phyloP scores from a whole-genome alignment of 1,284 basidiomycete species.

The Ceratobasidium sp. region DNA sequence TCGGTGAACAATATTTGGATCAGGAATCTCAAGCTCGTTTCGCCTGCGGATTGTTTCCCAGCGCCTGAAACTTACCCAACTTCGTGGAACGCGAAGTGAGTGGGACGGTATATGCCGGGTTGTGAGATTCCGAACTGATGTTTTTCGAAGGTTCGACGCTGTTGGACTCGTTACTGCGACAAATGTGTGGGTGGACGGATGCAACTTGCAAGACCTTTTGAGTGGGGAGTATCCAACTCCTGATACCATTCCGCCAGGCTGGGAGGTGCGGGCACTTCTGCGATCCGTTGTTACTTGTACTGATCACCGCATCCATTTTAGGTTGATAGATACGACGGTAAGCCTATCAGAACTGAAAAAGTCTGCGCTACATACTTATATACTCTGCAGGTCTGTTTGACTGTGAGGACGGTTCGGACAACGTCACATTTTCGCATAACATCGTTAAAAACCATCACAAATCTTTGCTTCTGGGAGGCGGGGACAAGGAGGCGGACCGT shows the following conservation, averaged over 20 bases:
- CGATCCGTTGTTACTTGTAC: background rate
- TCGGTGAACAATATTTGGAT: constrained; percentile 42
- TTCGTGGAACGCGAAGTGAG: constrained; percentile 43
- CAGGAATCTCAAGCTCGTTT: constrained; percentile 36
- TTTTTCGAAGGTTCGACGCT: constrained; percentile 28
- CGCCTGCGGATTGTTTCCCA: constrained; percentile 41
- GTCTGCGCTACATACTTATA: background rate
- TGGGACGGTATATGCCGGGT: background rate
- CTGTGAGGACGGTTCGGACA: constrained; percentile 42
- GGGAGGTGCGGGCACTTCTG: constrained; percentile 17
- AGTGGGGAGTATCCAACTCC: constrained; percentile 38
- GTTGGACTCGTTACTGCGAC: constrained; percentile 38
- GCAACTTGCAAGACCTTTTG: constrained; percentile 35
- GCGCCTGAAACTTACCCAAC: constrained; percentile 38
- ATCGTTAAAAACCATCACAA: constrained; percentile 37
- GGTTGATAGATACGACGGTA: constrained; percentile 39
- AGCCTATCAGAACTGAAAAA: background rate
- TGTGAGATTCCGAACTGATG: background rate
- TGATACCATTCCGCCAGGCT: constrained; percentile 34
- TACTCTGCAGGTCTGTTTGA: constrained; percentile 25
- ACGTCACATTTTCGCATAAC: constrained; percentile 36
- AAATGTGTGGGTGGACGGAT: constrained; percentile 42
- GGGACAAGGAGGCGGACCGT: constrained; percentile 18
- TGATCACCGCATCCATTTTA: background rate
- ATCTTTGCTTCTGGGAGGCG: constrained; percentile 33